A percentile compares a stretch with the other conserved stretches of the same genome.
Conservation (phyloP, 164 flowering plant genomes). For the Chimonanthus salicifolius region DNA sequence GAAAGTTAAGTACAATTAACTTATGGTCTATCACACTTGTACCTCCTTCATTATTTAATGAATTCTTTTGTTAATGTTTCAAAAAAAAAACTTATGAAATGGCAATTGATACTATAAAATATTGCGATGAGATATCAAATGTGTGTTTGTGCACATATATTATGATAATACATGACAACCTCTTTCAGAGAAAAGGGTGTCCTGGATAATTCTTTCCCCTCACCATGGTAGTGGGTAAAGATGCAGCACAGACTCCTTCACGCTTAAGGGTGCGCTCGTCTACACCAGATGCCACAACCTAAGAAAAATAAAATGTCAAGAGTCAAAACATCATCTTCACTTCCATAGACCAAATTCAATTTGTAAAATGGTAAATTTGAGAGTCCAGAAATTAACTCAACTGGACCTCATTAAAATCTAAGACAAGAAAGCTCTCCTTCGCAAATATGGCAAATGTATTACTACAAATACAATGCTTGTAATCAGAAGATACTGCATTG, state of each 20-base stretch:
- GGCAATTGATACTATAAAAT: no score
- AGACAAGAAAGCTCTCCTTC: not conserved
- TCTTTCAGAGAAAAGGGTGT: not conserved
- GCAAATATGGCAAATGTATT: not conserved
- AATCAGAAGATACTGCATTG: not conserved
- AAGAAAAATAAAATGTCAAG: not conserved
- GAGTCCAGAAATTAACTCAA: not conserved
- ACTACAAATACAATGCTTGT: not conserved
- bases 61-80: no score
- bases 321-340: not conserved
- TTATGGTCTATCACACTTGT: no score
- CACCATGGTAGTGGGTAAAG: constrained; percentile 98
- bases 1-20: not conserved
- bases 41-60: no score
- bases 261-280: constrained; percentile 98
- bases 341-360: not conserved
- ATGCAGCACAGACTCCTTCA: constrained; percentile 99
- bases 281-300: constrained; percentile 99
- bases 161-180: not conserved
- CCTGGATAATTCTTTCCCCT: not conserved
- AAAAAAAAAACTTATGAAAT: no score
- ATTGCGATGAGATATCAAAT: no score
- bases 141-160: no score
- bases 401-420: not conserved
- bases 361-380: not conserved